Conservation (phyloP, 306 rosid genomes). For the Ormosia semicastrata region DNA sequence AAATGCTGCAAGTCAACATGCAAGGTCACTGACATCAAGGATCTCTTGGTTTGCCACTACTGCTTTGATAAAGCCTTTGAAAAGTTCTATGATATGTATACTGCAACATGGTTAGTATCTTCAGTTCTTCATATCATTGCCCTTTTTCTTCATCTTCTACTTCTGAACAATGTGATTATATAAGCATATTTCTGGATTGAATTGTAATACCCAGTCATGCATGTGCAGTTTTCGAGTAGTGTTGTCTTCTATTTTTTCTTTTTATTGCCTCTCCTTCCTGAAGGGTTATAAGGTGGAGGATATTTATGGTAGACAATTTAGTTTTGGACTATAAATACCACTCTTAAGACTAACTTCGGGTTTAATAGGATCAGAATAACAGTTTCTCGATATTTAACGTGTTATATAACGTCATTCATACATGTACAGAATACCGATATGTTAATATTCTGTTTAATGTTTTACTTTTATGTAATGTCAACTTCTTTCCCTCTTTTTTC, state of each 20-base stretch:
- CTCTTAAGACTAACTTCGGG: neutral
- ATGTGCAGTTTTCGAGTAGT: neutral
- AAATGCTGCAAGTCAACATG: conserved; percentile 93
- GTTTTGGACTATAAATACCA: neutral
- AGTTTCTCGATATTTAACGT: neutral
- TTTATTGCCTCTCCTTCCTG: neutral
- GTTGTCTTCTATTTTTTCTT: neutral
- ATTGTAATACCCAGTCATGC: neutral
- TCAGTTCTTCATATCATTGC: neutral
- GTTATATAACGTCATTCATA: conserved; percentile 4
- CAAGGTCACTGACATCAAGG: conserved; percentile 71
- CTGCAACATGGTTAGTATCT: conserved; percentile 75
- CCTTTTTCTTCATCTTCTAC: conserved; percentile 6
- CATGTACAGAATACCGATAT: neutral
- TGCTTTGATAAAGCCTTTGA: conserved; percentile 86
- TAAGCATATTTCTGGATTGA: neutral
- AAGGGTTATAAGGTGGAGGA: neutral
- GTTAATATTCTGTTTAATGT: neutral
- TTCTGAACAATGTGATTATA: neutral
- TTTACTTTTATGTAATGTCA: neutral
- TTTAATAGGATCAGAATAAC: conserved; percentile 1
- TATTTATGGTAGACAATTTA: neutral
- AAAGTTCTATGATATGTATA: conserved; percentile 83
- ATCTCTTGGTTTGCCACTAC: conserved; percentile 76
- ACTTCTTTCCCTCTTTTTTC: neutral